Evolutionary conservation across 805 yeast genomes (phyloP).

Genomic region (Wickerhamiella bombiphila): DNA sequence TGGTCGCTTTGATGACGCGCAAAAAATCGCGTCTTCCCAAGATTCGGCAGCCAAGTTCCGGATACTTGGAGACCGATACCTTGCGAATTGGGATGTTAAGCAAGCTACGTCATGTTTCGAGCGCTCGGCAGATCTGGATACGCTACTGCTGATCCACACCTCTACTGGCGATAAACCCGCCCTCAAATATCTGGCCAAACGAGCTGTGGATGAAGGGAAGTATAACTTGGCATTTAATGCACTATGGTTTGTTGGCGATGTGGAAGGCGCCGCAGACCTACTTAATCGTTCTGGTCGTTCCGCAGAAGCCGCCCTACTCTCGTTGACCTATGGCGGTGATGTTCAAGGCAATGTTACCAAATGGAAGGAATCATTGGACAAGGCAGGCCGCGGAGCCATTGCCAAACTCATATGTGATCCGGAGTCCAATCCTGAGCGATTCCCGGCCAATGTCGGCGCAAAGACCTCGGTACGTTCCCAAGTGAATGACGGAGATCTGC

Average conservation of each 20-base stretch:
- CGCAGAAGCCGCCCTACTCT: slow-evolving; percentile 76
- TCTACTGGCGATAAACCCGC: slow-evolving; percentile 58
- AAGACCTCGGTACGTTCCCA: slow-evolving; percentile 1
- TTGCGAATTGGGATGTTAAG: slow-evolving; percentile 61
- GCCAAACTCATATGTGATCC: slow-evolving; percentile 41
- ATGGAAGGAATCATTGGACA: slow-evolving; percentile 53
- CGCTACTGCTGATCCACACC: slow-evolving; percentile 67
- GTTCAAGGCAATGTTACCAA: slow-evolving; percentile 34
- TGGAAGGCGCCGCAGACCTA: slow-evolving; percentile 45
- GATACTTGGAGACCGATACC: slow-evolving; percentile 74
- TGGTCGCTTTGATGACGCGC: slow-evolving; percentile 58
- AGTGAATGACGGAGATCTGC: not conserved
- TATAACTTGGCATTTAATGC: slow-evolving; percentile 86
- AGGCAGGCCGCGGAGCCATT: slow-evolving; percentile 38
- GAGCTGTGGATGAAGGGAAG: slow-evolving; percentile 60
- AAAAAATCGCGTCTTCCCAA: slow-evolving; percentile 35
- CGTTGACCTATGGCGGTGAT: slow-evolving; percentile 49
- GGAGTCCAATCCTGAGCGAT: not conserved
- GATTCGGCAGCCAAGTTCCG: slow-evolving; percentile 57
- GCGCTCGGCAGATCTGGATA: slow-evolving; percentile 66
- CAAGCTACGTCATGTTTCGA: slow-evolving; percentile 69
- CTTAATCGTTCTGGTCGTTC: slow-evolving; percentile 52
- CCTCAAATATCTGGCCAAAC: slow-evolving; percentile 46
- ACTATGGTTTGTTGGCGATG: slow-evolving; percentile 73
- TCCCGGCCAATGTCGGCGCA: slow-evolving; percentile 3